phyloP scores from a whole-genome alignment of 352 stramenopile species.

The Peronosclerospora sorghi region DNA sequence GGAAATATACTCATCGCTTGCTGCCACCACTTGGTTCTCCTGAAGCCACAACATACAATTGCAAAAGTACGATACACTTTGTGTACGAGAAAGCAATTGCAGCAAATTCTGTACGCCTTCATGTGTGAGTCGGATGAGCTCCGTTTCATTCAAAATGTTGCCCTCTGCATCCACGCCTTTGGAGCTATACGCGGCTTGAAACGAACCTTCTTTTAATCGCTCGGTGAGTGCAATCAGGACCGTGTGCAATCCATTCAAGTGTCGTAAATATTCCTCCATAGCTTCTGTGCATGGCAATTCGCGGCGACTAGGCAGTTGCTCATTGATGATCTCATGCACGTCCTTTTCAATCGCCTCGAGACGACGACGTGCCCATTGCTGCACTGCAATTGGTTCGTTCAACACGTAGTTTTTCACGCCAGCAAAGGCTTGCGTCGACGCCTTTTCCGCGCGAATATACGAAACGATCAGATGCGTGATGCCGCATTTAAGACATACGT shows the following conservation, averaged over 20 bases:
- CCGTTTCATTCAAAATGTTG: no score
- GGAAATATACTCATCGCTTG: conserved; percentile 37
- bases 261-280: conserved; percentile 33
- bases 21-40: conserved; percentile 35
- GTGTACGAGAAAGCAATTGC: conserved; percentile 52
- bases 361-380: no score
- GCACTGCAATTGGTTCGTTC: no score
- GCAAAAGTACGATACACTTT: conserved; percentile 39
- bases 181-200: conserved; percentile 29
- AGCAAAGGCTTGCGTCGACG: conserved; percentile 13
- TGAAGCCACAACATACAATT: conserved; percentile 62
- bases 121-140: conserved; percentile 50
- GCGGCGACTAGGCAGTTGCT: conserved; percentile 31
- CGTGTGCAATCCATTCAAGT: no score
- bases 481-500: conserved; percentile 59
- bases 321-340: conserved; percentile 40
- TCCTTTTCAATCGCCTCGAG: conserved; percentile 43
- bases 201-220: conserved; percentile 50
- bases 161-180: conserved; percentile 21
- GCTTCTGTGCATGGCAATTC: conserved; percentile 21
- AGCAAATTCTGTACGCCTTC: conserved; percentile 58
- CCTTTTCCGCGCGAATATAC: conserved; percentile 46
- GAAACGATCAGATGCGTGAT: conserved; percentile 61
- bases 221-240: conserved; percentile 60
- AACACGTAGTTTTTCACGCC: no score